Conservation (phyloP, 1,284 basidiomycete species). For the Malassezia brasiliensis region DNA sequence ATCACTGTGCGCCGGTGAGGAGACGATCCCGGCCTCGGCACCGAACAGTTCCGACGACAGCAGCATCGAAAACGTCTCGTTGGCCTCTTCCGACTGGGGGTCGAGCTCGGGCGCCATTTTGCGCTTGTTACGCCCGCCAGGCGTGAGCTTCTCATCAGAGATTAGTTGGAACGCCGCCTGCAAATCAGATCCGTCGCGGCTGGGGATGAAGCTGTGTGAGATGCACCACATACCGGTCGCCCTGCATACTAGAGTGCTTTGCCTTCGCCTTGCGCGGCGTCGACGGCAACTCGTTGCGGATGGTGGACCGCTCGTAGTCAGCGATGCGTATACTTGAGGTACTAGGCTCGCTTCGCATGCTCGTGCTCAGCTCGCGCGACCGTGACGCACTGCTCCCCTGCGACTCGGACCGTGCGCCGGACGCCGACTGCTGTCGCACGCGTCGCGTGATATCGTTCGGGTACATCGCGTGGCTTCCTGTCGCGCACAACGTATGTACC, state of each 20-base stretch:
- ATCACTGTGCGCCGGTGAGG: neutral
- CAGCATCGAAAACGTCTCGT: constrained; percentile 53
- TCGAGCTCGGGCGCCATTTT: constrained; percentile 36
- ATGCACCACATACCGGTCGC: constrained; percentile 6
- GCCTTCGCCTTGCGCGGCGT: constrained; percentile 6
- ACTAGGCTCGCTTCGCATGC: neutral
- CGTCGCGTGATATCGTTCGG: constrained; percentile 36
- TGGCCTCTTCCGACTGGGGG: constrained; percentile 51
- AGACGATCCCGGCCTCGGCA: constrained; percentile 15
- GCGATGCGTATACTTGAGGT: constrained; percentile 15
- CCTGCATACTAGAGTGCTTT: neutral
- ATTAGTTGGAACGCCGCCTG: constrained; percentile 53
- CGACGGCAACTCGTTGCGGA: neutral
- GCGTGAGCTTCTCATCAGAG: constrained; percentile 45
- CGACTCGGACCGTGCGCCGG: constrained; percentile 7
- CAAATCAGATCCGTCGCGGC: constrained; percentile 52
- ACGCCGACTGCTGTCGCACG: constrained; percentile 29
- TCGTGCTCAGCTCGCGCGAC: too few species aligned
- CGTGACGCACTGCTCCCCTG: neutral
- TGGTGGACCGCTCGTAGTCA: neutral
- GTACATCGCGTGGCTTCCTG: constrained; percentile 24
- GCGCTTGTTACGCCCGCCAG: constrained; percentile 31
- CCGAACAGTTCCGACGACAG: constrained; percentile 54
- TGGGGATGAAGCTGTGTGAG: constrained; percentile 52
- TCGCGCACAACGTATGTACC: neutral